These are phyloP conservation scores for Saccharomycopsis guyanensis DNA, from an alignment of 805 yeast genomes.

Conservation along the genomic window DNA sequence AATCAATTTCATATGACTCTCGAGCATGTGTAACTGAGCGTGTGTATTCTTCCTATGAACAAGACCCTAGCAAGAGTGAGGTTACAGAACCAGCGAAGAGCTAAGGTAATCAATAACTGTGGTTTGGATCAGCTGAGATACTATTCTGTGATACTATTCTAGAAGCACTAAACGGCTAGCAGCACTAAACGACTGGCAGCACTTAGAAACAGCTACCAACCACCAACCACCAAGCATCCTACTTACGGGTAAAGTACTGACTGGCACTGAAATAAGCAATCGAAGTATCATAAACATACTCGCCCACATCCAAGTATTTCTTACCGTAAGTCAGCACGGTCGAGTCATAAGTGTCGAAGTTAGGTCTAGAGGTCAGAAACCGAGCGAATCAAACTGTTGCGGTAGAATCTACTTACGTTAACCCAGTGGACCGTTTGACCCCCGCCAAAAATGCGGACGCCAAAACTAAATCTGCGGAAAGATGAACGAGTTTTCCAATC, in stretches of 20 bases:
- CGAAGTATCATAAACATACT: slow-evolving; percentile 64
- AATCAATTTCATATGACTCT: too few relatives aligned
- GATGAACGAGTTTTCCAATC: slow-evolving; percentile 8
- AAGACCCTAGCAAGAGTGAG: too few relatives aligned
- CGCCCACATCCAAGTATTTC: slow-evolving; percentile 81
- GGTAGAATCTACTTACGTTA: slow-evolving; percentile 35
- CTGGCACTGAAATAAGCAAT: slow-evolving; percentile 67
- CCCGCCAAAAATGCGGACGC: slow-evolving; percentile 54
- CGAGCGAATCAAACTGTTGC: not conserved
- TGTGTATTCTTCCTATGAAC: too few relatives aligned
- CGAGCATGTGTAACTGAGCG: too few relatives aligned
- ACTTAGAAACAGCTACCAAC: too few relatives aligned
- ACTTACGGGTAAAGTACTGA: slow-evolving; percentile 61
- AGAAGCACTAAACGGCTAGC: too few relatives aligned
- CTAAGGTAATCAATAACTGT: too few relatives aligned
- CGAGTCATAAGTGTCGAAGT: slow-evolving; percentile 37
- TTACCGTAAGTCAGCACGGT: slow-evolving; percentile 44
- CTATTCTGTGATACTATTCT: too few relatives aligned
- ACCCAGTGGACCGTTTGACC: slow-evolving; percentile 63
- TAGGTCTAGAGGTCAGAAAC: slow-evolving; percentile 30
- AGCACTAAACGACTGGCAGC: too few relatives aligned
- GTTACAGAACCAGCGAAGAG: too few relatives aligned
- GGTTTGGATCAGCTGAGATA: too few relatives aligned
- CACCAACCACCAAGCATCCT: too few relatives aligned
- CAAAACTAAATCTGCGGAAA: slow-evolving; percentile 8